These are phyloP conservation scores for Boletus putidus DNA, from an alignment of 1,284 basidiomycete species.

Conservation along the genomic window DNA sequence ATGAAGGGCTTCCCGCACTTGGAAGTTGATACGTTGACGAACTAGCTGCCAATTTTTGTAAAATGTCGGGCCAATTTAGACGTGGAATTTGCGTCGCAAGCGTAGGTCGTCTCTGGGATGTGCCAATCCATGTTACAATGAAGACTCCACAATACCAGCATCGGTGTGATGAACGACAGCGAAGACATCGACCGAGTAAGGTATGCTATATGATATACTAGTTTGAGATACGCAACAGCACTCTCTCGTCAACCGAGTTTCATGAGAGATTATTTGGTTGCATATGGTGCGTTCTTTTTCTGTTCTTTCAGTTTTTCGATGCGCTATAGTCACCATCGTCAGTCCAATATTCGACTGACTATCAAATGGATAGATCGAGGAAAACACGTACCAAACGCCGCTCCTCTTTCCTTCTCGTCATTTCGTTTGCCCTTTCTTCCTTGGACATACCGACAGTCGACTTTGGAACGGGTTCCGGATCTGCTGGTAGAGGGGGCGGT, in stretches of 20 bases:
- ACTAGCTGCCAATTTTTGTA: too few relatives aligned
- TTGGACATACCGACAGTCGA: conserved; percentile 57
- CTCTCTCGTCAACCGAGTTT: background rate
- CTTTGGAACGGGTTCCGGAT: conserved; percentile 16
- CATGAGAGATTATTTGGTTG: conserved; percentile 8
- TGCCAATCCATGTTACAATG: too few relatives aligned
- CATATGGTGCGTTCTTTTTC: conserved; percentile 49
- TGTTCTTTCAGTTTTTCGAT: conserved; percentile 72
- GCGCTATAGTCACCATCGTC: conserved; percentile 43
- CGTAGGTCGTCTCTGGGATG: too few relatives aligned
- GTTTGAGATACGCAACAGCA: background rate
- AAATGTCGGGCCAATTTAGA: too few relatives aligned
- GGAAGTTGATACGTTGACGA: too few relatives aligned
- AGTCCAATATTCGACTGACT: background rate
- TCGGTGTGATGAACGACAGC: too few relatives aligned
- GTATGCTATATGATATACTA: too few relatives aligned
- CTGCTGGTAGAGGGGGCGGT: conserved; percentile 17
- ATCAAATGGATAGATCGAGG: background rate
- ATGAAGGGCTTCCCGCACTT: too few relatives aligned
- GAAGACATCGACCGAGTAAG: too few relatives aligned
- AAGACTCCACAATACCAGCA: too few relatives aligned
- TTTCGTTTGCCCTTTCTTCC: conserved; percentile 87
- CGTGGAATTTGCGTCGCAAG: too few relatives aligned
- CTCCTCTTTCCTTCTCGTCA: conserved; percentile 86
- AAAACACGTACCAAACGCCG: conserved; percentile 64